phyloP scores from a whole-genome alignment of 257 asterid genomes.

The Solanum infundibuliforme region DNA sequence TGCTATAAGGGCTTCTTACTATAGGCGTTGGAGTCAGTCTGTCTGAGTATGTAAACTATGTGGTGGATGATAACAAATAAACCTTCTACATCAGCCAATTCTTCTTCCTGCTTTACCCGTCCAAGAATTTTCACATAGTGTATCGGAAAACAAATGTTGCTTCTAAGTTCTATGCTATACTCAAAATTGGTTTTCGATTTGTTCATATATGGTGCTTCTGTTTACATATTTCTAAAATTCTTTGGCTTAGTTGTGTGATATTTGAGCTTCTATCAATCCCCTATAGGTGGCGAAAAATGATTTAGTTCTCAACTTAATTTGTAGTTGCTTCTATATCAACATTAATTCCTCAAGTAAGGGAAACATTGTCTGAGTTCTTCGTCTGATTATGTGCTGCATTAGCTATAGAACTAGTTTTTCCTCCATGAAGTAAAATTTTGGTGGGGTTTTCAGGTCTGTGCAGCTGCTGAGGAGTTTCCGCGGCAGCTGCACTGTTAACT shows the following conservation, averaged over 20 bases:
- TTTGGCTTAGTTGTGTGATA: neutral
- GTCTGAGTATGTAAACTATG: neutral
- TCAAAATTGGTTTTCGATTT: neutral
- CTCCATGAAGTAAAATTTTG: neutral
- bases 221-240: neutral
- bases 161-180: neutral
- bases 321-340: neutral
- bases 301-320: neutral
- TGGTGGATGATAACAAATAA: neutral
- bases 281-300: neutral
- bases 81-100: neutral
- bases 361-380: neutral
- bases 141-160: neutral
- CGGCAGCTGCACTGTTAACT: neutral
- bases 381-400: neutral
- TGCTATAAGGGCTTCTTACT: neutral
- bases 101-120: neutral
- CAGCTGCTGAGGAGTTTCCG: neutral
- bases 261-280: neutral
- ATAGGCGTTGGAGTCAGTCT: fast-evolving
- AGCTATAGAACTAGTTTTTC: neutral
- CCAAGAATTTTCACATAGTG: neutral
- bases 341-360: neutral
- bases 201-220: neutral
- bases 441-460: neutral